These are phyloP conservation scores for Micromonas pusilla DNA, from an alignment of 139 green algal species.

Conservation along the genomic window DNA sequence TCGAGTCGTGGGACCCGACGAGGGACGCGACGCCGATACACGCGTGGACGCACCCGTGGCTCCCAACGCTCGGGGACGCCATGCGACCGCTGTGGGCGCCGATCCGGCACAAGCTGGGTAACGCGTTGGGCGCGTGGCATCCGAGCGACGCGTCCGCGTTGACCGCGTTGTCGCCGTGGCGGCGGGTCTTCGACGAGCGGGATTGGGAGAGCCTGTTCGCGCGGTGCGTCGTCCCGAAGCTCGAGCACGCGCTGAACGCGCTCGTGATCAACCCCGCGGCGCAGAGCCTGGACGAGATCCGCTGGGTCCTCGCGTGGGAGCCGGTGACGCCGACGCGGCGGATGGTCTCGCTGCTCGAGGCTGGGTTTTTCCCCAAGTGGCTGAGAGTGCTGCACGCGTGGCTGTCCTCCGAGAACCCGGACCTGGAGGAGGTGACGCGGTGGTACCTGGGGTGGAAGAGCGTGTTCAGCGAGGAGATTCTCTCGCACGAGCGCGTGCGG, in stretches of 20 bases:
- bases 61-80: slow-evolving; percentile 63
- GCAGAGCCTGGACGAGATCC: slow-evolving; percentile 72
- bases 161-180: slow-evolving; percentile 78
- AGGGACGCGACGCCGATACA: slow-evolving; percentile 78
- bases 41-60: slow-evolving; percentile 94
- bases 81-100: slow-evolving; percentile 75
- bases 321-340: slow-evolving; percentile 50
- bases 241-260: slow-evolving; percentile 53
- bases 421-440: slow-evolving; percentile 83
- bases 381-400: slow-evolving; percentile 63
- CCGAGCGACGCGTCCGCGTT: slow-evolving; percentile 66
- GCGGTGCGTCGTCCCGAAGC: slow-evolving; percentile 77
- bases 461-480: slow-evolving; percentile 49
- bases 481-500: slow-evolving; percentile 64
- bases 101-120: slow-evolving; percentile 51
- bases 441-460: slow-evolving; percentile 94
- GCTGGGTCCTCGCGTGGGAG: slow-evolving; percentile 74
- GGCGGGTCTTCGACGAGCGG: slow-evolving; percentile 40
- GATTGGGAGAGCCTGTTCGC: slow-evolving; percentile 77
- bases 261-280: slow-evolving; percentile 70
- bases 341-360: slow-evolving; percentile 59
- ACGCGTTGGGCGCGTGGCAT: slow-evolving; percentile 74
- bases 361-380: slow-evolving; percentile 76
- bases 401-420: slow-evolving; percentile 55
- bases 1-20: slow-evolving; percentile 81